These are phyloP conservation scores for Nemania sp. DNA, from an alignment of 2,329 filamentous ascomycete species.

Conservation along the genomic window DNA sequence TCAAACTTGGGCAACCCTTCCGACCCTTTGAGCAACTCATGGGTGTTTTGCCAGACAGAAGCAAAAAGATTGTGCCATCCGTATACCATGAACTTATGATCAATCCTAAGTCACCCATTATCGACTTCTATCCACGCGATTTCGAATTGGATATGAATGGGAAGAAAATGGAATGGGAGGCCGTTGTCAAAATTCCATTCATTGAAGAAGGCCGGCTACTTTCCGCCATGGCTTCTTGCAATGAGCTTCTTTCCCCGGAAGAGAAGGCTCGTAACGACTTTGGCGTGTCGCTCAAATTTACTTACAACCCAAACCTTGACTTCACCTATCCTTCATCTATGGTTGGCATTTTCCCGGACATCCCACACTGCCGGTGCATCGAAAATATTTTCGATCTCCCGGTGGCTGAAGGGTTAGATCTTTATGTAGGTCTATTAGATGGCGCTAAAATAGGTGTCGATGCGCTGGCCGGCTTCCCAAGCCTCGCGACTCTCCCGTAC, in stretches of 20 bases:
- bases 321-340: constrained; percentile 90
- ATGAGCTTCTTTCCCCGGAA: constrained; percentile 79
- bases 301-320: constrained; percentile 80
- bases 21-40: constrained; percentile 95
- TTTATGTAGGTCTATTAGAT: constrained; percentile 83
- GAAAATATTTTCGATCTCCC: constrained; percentile 98
- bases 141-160: constrained; percentile 99
- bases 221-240: constrained; percentile 85
- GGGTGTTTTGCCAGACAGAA: constrained; percentile 96
- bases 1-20: constrained; percentile 95
- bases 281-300: constrained; percentile 92
- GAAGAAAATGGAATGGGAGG: constrained; percentile 99
- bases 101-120: constrained; percentile 87
- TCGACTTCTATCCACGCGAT: constrained; percentile 97
- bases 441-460: constrained; percentile 84
- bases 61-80: constrained; percentile 92
- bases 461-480: constrained; percentile 94
- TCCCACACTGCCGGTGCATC: constrained; percentile 87
- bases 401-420: constrained; percentile 88
- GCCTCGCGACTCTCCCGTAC: constrained; percentile 86
- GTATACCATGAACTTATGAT: constrained; percentile 96
- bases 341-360: constrained; percentile 88
- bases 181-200: constrained; percentile 98
- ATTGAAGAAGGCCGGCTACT: constrained; percentile 92
- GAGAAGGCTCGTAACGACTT: constrained; percentile 90